These are phyloP conservation scores for Neospermospora avenae DNA, from an alignment of 2,329 filamentous ascomycete species.

Conservation along the genomic window DNA sequence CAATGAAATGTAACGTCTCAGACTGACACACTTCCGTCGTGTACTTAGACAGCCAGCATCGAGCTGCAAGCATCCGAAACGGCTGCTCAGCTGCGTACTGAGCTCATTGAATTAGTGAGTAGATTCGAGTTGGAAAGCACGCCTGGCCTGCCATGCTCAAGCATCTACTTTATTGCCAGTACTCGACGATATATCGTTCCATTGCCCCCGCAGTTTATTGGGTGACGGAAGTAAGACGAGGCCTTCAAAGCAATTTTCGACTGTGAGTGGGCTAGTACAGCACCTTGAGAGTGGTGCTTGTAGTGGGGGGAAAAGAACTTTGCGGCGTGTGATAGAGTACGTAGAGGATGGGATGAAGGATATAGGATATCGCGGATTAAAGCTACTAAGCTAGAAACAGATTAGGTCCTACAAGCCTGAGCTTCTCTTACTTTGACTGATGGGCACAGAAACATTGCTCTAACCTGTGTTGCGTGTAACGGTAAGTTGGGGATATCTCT, in stretches of 20 bases:
- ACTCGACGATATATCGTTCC: constrained; percentile 13
- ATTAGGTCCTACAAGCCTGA: background rate
- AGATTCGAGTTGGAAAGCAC: no score
- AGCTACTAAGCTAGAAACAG: background rate
- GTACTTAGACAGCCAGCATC: no score
- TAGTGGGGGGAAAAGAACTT: constrained; percentile 11
- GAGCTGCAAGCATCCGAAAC: no score
- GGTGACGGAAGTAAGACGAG: constrained; percentile 1
- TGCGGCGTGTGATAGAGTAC: constrained; percentile 9
- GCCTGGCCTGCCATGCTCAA: no score
- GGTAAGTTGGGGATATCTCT: no score
- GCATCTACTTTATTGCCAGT: background rate
- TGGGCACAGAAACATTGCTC: no score
- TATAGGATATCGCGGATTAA: constrained; percentile 9
- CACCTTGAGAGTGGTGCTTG: constrained; percentile 18
- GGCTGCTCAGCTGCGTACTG: no score
- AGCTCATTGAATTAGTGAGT: no score
- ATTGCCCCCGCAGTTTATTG: constrained; percentile 14
- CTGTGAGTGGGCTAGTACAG: constrained; percentile 16
- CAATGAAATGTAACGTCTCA: no score
- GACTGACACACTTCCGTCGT: no score
- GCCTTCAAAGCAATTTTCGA: constrained; percentile 8
- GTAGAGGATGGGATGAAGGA: constrained; percentile 15
- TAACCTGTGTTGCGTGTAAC: no score
- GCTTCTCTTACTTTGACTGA: background rate